These are phyloP conservation scores for Skeletonema potamos DNA, from an alignment of 108 stramenopile genomes.

Conservation along the genomic window DNA sequence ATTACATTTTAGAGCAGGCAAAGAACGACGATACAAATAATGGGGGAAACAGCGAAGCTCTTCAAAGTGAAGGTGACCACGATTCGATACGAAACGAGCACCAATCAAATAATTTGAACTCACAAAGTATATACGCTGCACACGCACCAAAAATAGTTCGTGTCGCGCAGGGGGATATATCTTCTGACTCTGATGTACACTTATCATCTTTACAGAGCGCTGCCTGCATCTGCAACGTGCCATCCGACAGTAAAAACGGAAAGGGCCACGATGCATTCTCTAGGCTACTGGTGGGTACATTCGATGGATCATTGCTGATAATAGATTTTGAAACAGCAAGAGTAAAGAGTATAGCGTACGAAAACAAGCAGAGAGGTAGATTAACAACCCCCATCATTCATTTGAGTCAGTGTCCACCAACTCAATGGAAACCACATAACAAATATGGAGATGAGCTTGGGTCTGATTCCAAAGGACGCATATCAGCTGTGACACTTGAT, in stretches of 20 bases:
- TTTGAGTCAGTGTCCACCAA: constrained; percentile 28
- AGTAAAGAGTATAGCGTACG: constrained; percentile 7
- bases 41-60: background rate
- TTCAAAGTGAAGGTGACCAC: background rate
- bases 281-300: constrained; percentile 26
- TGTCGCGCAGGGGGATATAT: background rate
- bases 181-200: background rate
- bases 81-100: background rate
- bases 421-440: constrained; percentile 39
- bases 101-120: background rate
- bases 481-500: constrained; percentile 23
- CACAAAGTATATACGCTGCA: constrained; percentile 16
- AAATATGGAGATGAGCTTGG: constrained; percentile 45
- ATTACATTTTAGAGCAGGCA: constrained; percentile 32
- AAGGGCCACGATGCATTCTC: constrained; percentile 16
- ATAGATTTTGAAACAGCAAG: constrained; percentile 28
- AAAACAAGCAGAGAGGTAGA: background rate
- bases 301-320: constrained; percentile 28
- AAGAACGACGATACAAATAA: background rate
- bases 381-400: constrained; percentile 17
- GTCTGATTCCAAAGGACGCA: constrained; percentile 30
- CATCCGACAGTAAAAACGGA: constrained; percentile 21
- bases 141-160: constrained; percentile 39
- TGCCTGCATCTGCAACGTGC: constrained; percentile 37
- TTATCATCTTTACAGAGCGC: constrained; percentile 28